Base-by-base conservation (phyloP, 2,329 filamentous ascomycete genomes). In the Cladobotryum protrusum region DNA sequence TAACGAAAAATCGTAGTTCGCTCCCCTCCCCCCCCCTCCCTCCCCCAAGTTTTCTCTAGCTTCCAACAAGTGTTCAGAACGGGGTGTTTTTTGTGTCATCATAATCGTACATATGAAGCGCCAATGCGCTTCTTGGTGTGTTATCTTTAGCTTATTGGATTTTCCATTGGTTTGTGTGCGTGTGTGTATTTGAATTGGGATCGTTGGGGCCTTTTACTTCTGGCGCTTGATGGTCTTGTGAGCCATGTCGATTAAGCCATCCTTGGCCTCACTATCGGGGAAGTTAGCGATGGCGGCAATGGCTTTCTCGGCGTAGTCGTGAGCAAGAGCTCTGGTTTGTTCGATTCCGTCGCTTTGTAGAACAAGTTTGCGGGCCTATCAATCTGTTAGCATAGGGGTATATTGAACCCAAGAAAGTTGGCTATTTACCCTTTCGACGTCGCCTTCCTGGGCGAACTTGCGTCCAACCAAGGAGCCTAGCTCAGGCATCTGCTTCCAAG, bases 231-330 rank as follows among this genome's bases (percentile, higher is more conserved):
- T 82, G 14, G 91, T 90, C 74, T 96, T 96, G 60, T 85, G 80
- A 58, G 90, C 95, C 89, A 97, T 96, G 63, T 96, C 89, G 42
- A 96, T 75, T 37, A 99, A 75, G 0, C 92, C 92, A 29, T 86
- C 81, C 73, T 96, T 97, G 52, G 93, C 93, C 57, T 97, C 92
- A 66, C 90, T 92, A n/a, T 91, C 85, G 6, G 93, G 93, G 68
- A 99, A 96, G 42, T 74, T 72, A 56, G 79, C 77, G 61, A 99
- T 87, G n/a, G 91, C 88, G 5, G 82, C 78, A 53, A 95, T 87
- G 24, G 93, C 93, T 63, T 88, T 88, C 63, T 93, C 86, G 36
- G 87, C 85, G 67, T 96, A 99, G 61, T 95, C 87, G 65, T 95
- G 86, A 1, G 93, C 93, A 29, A 99, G 76, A 7, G 86, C 88